phyloP scores from a whole-genome alignment of 2,329 filamentous ascomycete genomes.

The Metarhizium guizhouense region DNA sequence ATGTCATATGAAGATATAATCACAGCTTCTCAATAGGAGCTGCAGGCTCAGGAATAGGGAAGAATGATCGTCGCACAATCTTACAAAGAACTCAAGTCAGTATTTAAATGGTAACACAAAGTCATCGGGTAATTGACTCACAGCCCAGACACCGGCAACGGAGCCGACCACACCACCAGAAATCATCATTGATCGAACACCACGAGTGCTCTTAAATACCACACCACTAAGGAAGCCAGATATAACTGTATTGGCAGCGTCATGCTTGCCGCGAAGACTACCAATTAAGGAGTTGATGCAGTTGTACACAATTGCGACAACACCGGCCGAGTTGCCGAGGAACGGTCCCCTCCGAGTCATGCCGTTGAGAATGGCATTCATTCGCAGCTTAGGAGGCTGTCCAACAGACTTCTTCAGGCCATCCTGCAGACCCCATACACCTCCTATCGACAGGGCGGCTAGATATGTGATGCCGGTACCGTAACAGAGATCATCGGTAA shows the following conservation, averaged over 20 bases:
- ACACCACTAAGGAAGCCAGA: slow-evolving; percentile 85
- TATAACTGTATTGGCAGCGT: slow-evolving; percentile 77
- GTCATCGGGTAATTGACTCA: slow-evolving; percentile 40
- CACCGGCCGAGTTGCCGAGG: slow-evolving; percentile 89
- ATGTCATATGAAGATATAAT: slow-evolving; percentile 5
- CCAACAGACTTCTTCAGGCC: slow-evolving; percentile 70
- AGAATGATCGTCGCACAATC: slow-evolving; percentile 33
- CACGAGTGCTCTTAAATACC: slow-evolving; percentile 93
- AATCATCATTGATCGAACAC: slow-evolving; percentile 85
- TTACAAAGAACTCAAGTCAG: slow-evolving; percentile 7
- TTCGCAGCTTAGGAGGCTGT: slow-evolving; percentile 77
- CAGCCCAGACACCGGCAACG: slow-evolving; percentile 81
- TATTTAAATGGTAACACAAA: slow-evolving; percentile 5
- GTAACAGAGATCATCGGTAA: slow-evolving; percentile 97
- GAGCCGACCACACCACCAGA: slow-evolving; percentile 83
- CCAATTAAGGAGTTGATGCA: slow-evolving; percentile 80
- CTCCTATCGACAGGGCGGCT: slow-evolving; percentile 74
- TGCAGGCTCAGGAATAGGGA: slow-evolving; percentile 26
- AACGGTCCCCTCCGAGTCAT: slow-evolving; percentile 90
- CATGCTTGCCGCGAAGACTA: slow-evolving; percentile 73
- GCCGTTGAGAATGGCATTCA: slow-evolving; percentile 92
- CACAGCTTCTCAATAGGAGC: slow-evolving; percentile 19
- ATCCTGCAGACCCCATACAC: slow-evolving; percentile 86
- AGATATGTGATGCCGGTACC: slow-evolving; percentile 93
- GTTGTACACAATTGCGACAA: slow-evolving; percentile 95